Evolutionary conservation across 345 rosid genomes (phyloP).

Genomic region (Hirschfeldia incana): DNA sequence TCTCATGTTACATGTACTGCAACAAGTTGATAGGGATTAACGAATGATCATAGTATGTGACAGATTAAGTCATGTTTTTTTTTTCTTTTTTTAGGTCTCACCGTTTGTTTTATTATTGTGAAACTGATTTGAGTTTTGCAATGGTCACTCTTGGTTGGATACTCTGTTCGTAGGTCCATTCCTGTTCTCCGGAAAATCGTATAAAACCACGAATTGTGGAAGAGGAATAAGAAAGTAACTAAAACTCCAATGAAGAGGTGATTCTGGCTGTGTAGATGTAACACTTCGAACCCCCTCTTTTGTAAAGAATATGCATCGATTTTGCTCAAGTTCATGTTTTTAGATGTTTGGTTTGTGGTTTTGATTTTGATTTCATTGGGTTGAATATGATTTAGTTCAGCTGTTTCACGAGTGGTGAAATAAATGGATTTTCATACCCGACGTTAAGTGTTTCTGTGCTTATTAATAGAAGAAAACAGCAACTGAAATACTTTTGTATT

Average conservation of each 20-base stretch:
- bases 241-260: not conserved
- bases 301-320: not conserved
- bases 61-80: too few relatives aligned
- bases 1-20: too few relatives aligned
- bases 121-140: not conserved
- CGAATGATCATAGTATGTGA: too few relatives aligned
- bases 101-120: too few relatives aligned
- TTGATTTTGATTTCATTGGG: not conserved
- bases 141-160: not conserved
- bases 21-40: too few relatives aligned
- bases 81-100: too few relatives aligned
- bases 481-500: not conserved
- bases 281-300: not conserved
- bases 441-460: not conserved
- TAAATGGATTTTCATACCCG: not conserved
- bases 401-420: not conserved
- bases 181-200: not conserved
- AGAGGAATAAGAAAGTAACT: slow-evolving; percentile 24
- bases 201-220: not conserved
- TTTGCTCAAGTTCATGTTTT: slow-evolving; percentile 11
- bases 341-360: not conserved
- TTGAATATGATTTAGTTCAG: not conserved
- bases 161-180: not conserved
- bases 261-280: slow-evolving; percentile 20
- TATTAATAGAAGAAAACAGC: not conserved